Evolutionary conservation across 1,284 basidiomycete genomes (phyloP).

Genomic region (Takashimella tepidaria): DNA sequence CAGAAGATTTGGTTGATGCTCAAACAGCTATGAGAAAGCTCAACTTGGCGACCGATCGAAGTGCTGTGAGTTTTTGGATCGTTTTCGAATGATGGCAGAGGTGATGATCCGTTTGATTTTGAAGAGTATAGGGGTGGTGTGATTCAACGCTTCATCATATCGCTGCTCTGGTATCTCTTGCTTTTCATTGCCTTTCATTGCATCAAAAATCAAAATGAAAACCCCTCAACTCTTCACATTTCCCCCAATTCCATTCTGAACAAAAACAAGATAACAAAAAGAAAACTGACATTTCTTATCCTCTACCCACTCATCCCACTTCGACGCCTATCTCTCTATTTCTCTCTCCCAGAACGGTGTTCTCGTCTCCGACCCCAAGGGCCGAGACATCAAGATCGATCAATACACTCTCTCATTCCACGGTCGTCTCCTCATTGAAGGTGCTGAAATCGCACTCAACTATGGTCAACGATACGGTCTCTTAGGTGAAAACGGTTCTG

Average conservation of each 20-base stretch:
- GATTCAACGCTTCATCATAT: no score
- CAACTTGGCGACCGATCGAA: slow-evolving; percentile 81
- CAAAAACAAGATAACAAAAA: no score
- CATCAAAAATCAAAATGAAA: no score
- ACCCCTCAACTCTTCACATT: no score
- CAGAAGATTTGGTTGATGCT: slow-evolving; percentile 52
- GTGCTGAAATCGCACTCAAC: slow-evolving; percentile 84
- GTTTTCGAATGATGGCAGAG: neutral
- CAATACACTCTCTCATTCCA: slow-evolving; percentile 96
- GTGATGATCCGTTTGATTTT: neutral
- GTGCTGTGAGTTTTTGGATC: slow-evolving; percentile 32
- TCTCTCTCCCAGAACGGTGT: slow-evolving; percentile 76
- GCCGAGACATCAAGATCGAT: slow-evolving; percentile 96
- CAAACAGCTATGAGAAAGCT: slow-evolving; percentile 75
- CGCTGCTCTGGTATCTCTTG: no score
- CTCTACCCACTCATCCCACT: no score
- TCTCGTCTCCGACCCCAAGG: slow-evolving; percentile 83
- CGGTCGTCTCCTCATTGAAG: slow-evolving; percentile 87
- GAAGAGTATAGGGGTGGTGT: no score
- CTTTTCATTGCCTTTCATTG: no score
- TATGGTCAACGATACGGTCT: slow-evolving; percentile 94
- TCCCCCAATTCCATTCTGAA: no score
- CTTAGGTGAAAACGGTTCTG: slow-evolving; percentile 93
- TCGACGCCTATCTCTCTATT: no score
- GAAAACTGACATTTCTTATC: no score